Evolutionary conservation across 495 filamentous ascomycete genomes (phyloP).

Genomic region (Hypomontagnella monticulosa): DNA sequence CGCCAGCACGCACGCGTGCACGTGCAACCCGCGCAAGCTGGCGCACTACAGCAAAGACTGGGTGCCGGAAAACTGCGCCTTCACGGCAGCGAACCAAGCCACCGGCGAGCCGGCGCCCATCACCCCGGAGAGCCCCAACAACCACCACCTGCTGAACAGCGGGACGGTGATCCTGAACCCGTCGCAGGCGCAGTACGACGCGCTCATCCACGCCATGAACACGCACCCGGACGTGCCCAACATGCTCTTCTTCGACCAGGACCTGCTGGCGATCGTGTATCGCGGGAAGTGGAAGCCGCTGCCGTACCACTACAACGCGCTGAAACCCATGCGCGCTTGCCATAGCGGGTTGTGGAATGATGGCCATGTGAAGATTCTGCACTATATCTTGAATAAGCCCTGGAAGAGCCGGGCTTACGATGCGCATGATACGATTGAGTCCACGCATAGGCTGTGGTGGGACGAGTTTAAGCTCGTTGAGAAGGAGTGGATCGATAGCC

Average conservation of each 20-base stretch:
- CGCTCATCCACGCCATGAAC: constrained; percentile 52
- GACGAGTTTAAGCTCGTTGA: constrained; percentile 48
- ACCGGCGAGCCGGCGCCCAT: constrained; percentile 49
- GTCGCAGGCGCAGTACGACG: constrained; percentile 46
- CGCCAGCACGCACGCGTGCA: constrained; percentile 50
- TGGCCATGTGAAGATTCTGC: constrained; percentile 49
- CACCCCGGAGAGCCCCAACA: constrained; percentile 43
- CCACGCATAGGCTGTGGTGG: constrained; percentile 53
- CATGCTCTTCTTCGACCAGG: constrained; percentile 56
- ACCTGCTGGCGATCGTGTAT: constrained; percentile 52
- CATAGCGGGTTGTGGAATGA: constrained; percentile 47
- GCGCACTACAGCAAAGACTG: constrained; percentile 52
- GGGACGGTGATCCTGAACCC: constrained; percentile 51
- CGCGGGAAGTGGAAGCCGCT: constrained; percentile 51
- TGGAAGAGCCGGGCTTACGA: constrained; percentile 50
- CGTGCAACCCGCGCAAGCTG: constrained; percentile 52
- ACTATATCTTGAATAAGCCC: constrained; percentile 53
- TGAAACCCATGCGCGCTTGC: constrained; percentile 53
- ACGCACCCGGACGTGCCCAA: constrained; percentile 53
- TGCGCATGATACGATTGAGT: constrained; percentile 46
- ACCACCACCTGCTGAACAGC: constrained; percentile 54
- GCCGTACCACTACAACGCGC: constrained; percentile 51
- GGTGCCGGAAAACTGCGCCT: constrained; percentile 52
- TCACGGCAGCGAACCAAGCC: constrained; percentile 49
- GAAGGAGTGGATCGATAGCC: constrained; percentile 46